A percentile compares a stretch with the other conserved stretches of the same genome.
Evolutionary conservation across 805 yeast genomes (phyloP).

Genomic region (Kluyveromyces lactis): DNA sequence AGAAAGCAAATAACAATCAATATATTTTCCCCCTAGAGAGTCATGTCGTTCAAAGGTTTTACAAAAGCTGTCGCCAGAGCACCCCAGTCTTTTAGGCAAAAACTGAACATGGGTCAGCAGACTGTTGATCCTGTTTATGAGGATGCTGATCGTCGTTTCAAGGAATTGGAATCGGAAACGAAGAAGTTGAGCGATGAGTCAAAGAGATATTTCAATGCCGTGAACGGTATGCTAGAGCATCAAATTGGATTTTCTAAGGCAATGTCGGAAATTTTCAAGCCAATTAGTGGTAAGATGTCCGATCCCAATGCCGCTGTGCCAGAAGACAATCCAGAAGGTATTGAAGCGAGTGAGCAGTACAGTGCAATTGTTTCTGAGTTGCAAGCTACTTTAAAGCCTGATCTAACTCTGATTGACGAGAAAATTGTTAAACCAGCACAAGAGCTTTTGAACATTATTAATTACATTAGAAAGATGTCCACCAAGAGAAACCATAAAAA

Average conservation of each 20-base stretch:
- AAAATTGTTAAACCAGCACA: conserved; percentile 88
- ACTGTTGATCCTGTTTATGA: conserved; percentile 83
- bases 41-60: conserved; percentile 89
- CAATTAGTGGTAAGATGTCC: conserved; percentile 84
- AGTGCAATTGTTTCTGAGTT: conserved; percentile 80
- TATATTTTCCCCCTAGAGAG: too few relatives aligned
- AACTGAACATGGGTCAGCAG: conserved; percentile 75
- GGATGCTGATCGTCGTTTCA: conserved; percentile 95
- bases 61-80: conserved; percentile 76
- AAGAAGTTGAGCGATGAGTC: conserved; percentile 85
- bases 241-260: conserved; percentile 95
- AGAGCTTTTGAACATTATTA: conserved; percentile 76
- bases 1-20: too few relatives aligned
- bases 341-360: conserved; percentile 88
- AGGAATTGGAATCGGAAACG: conserved; percentile 83
- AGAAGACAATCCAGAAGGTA: conserved; percentile 96
- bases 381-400: conserved; percentile 83
- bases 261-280: conserved; percentile 92
- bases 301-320: conserved; percentile 82
- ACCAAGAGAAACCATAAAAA: conserved; percentile 93
- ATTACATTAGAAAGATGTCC: conserved; percentile 84
- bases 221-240: conserved; percentile 85
- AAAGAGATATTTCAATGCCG: conserved; percentile 82
- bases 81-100: conserved; percentile 86
- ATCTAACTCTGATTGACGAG: conserved; percentile 82